Conservation (phyloP, 305 asterid species). For the Stenogyne calaminthoides region DNA sequence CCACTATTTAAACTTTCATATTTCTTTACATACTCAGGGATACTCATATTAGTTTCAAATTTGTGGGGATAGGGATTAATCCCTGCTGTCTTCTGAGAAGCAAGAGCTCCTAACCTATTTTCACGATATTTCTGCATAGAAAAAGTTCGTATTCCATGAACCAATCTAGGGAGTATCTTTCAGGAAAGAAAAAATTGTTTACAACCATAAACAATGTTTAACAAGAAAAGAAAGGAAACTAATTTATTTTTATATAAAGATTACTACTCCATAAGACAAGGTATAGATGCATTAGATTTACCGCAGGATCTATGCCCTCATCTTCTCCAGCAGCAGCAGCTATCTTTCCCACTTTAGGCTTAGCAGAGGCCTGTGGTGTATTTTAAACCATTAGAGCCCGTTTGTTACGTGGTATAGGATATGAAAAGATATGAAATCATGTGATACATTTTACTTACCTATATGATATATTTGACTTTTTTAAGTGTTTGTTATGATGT, state of each 20-base stretch:
- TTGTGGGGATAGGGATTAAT: constrained; percentile 85
- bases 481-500: too few species aligned
- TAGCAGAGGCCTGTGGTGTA: constrained; percentile 47
- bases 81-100: constrained; percentile 65
- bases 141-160: constrained; percentile 2
- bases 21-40: constrained; percentile 59
- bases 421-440: too few species aligned
- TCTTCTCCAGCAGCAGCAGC: constrained; percentile 62
- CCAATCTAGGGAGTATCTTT: not conserved
- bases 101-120: constrained; percentile 64
- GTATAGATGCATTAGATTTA: constrained; percentile 22
- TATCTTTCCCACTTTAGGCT: constrained; percentile 48
- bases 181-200: not conserved
- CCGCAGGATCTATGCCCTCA: constrained; percentile 90
- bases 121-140: constrained; percentile 80
- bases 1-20: constrained; percentile 61
- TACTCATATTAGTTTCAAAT: constrained; percentile 44
- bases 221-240: not conserved
- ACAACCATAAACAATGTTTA: not conserved
- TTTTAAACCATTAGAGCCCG: not conserved
- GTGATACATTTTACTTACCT: too few species aligned
- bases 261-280: not conserved
- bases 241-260: not conserved
- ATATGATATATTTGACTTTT: too few species aligned
- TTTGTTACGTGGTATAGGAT: too few species aligned